These are phyloP conservation scores for Taphrina populina DNA, from an alignment of 1,139 yeast species.

Conservation along the genomic window DNA sequence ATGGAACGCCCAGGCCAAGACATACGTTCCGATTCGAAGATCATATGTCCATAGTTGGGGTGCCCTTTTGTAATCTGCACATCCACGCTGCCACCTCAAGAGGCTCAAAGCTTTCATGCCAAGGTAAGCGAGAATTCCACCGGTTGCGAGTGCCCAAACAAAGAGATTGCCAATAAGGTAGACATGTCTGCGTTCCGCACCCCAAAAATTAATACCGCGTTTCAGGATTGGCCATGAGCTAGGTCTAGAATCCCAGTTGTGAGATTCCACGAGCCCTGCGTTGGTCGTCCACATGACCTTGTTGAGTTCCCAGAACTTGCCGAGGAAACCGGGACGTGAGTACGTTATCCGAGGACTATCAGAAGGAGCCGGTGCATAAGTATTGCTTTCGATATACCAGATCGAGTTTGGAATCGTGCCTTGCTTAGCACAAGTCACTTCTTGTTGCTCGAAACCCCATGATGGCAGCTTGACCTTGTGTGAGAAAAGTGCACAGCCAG, in stretches of 20 bases:
- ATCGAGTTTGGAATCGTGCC: conserved; percentile 72
- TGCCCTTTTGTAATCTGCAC: conserved; percentile 45
- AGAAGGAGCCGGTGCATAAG: conserved; percentile 42
- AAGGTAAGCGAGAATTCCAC: conserved; percentile 56
- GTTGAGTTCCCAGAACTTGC: conserved; percentile 76
- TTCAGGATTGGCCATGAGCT: conserved; percentile 81
- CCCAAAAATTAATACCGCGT: conserved; percentile 97
- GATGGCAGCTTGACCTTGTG: conserved; percentile 82
- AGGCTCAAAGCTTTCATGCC: conserved; percentile 57
- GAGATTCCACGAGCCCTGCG: conserved; percentile 78
- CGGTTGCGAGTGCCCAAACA: conserved; percentile 83
- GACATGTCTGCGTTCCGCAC: conserved; percentile 67
- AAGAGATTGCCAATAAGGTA: conserved; percentile 89
- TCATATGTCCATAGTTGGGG: conserved; percentile 69
- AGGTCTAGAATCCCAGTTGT: conserved; percentile 85
- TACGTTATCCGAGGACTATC: conserved; percentile 60
- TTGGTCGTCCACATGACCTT: conserved; percentile 89
- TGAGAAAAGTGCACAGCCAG: conserved; percentile 86
- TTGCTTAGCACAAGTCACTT: conserved; percentile 84
- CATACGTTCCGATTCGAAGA: conserved; percentile 63
- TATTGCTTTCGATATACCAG: conserved; percentile 86
- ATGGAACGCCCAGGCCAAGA: conserved; percentile 81
- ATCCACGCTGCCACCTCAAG: conserved; percentile 69
- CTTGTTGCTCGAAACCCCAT: conserved; percentile 97
- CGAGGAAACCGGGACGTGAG: conserved; percentile 60